A percentile compares a stretch with the other conserved stretches of the same genome.
Evolutionary conservation across 257 asterid species (phyloP).

Genomic region (Scutellaria baicalensis): DNA sequence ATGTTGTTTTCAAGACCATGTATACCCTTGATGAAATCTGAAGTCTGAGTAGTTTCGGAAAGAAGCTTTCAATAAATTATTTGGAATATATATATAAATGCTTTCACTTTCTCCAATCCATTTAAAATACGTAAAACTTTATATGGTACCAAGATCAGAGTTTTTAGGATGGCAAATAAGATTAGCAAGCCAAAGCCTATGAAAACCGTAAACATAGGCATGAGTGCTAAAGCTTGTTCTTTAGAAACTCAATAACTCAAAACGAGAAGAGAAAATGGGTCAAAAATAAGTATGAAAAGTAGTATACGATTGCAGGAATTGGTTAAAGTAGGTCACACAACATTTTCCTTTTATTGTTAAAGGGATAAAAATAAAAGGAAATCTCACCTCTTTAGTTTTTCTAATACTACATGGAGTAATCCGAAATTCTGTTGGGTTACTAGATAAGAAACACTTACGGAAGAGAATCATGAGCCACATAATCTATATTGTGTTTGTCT

Average conservation of each 20-base stretch:
- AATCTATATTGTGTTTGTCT: conserved; percentile 79
- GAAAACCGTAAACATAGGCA: not conserved
- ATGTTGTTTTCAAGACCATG: not conserved
- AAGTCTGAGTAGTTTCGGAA: not conserved
- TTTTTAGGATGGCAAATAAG: no score
- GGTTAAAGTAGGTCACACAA: not conserved
- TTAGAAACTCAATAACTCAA: not conserved
- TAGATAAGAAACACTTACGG: conserved; percentile 54
- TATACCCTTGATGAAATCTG: not conserved
- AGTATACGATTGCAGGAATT: not conserved
- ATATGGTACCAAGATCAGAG: not conserved
- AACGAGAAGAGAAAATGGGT: not conserved
- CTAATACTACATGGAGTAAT: not conserved
- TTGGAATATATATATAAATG: not conserved
- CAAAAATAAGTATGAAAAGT: not conserved
- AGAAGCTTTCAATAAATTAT: not conserved
- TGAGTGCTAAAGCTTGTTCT: not conserved
- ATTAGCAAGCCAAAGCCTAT: no score
- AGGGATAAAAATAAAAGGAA: not conserved
- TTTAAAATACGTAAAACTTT: not conserved
- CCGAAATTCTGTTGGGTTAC: not conserved
- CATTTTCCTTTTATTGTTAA: not conserved
- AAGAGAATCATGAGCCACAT: conserved; percentile 92
- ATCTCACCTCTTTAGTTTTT: not conserved
- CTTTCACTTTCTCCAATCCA: not conserved